phyloP scores from a whole-genome alignment of 2,329 filamentous ascomycete species.

The Fusarium nurragi region DNA sequence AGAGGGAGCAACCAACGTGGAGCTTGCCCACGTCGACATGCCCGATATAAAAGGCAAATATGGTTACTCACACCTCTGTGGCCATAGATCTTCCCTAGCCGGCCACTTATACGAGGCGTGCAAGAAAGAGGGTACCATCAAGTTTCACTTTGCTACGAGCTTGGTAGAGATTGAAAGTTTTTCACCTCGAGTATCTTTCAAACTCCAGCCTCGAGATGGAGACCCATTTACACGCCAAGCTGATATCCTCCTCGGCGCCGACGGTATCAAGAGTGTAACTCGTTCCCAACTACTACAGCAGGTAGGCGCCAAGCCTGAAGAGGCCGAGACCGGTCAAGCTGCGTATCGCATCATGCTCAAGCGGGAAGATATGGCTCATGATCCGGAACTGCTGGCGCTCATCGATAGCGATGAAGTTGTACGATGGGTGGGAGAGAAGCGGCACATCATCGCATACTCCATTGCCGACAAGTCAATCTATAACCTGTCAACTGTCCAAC shows the following conservation, averaged over 20 bases:
- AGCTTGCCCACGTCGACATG: slow-evolving; percentile 77
- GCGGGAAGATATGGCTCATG: slow-evolving; percentile 67
- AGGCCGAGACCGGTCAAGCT: slow-evolving; percentile 60
- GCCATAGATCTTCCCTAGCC: slow-evolving; percentile 78
- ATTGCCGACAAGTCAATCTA: slow-evolving; percentile 71
- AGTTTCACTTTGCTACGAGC: slow-evolving; percentile 67
- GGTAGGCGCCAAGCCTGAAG: slow-evolving; percentile 57
- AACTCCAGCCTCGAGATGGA: slow-evolving; percentile 32
- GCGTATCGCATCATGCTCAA: slow-evolving; percentile 65
- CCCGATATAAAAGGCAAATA: slow-evolving; percentile 74
- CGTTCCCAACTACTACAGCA: slow-evolving; percentile 62
- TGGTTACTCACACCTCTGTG: slow-evolving; percentile 80
- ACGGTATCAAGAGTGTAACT: slow-evolving; percentile 62
- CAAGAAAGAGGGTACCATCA: slow-evolving; percentile 68
- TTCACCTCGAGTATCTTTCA: slow-evolving; percentile 36
- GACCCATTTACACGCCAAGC: slow-evolving; percentile 44
- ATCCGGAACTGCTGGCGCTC: slow-evolving; percentile 71
- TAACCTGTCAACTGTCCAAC: slow-evolving; percentile 71
- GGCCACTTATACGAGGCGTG: slow-evolving; percentile 76
- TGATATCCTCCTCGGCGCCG: slow-evolving; percentile 62
- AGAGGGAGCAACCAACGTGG: slow-evolving; percentile 75
- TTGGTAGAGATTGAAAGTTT: slow-evolving; percentile 41
- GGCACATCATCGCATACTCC: slow-evolving; percentile 75
- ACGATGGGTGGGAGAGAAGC: slow-evolving; percentile 72
- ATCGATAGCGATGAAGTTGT: slow-evolving; percentile 66